Base-by-base conservation (phyloP, 1,284 basidiomycete species). In the Fomitopsis pinicola region DNA sequence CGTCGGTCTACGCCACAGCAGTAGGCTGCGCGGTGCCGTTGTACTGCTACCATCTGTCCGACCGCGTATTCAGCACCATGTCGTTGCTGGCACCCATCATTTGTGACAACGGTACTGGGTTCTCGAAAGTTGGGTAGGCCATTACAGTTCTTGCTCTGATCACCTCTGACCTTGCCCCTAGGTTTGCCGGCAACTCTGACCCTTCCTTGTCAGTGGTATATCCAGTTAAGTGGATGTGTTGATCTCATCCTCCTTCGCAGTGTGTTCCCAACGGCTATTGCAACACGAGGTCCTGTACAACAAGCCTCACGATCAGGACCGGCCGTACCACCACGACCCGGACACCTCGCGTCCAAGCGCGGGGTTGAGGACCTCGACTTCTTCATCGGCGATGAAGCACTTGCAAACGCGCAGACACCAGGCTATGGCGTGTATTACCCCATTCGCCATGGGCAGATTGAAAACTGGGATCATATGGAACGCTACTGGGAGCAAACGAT, bases 401-500 rank as follows among this genome's bases (percentile, higher is more conserved):
- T 98, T 33, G 94, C 93, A 35, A 98, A 98, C 73, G 87, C 91
- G 45, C 98, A 96, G 80, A 93, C 85, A 0, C 85, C 88, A 52
- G 93, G 86, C 68, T 99, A 99, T 78, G 90, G 92, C 45, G 86
- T 99, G 17, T 92, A 97, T 77, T 98, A 98, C 77, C 97, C 97
- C 26, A 98, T 99, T 73, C 87, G 93, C 60, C 97, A 99, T 74
- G 97, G 97, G 42, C 90, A 95, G 88, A 98, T 99, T 72, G 97
- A 99, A 68, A 98, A 99, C 74, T 99, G 97, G 97, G 97, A 99
- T 78, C 88, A 97, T 71, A 99, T 99, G 97, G 97, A 99, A 76
- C 83, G 97, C 10, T 99, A 96, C 78, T 99, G 97, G 97, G 96
- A 98, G 77, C 97, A 99, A 81, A 95, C 92, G 68, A 99, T 99